Evolutionary conservation across 352 stramenopile species (phyloP).

Genomic region (Peronosclerospora sorghi): DNA sequence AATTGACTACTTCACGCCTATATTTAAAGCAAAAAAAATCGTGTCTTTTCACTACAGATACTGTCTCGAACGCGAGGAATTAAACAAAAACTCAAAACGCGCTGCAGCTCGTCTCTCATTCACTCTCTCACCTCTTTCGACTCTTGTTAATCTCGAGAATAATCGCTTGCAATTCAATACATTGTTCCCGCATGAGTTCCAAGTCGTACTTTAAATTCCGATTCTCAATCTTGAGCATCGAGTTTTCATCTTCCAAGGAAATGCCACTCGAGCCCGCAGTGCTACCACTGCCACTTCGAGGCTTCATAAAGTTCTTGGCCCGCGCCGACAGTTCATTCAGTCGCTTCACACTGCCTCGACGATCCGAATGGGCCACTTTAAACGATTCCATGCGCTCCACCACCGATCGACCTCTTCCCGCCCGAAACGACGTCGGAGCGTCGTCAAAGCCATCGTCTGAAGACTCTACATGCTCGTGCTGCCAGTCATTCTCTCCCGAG

Average conservation of each 20-base stretch:
- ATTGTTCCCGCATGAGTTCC: conserved; percentile 83
- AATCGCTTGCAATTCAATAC: conserved; percentile 79
- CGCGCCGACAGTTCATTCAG: conserved; percentile 63
- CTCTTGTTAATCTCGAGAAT: conserved; percentile 87
- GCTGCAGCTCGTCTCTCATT: too few species aligned
- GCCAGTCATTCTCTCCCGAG: conserved; percentile 10
- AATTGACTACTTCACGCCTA: too few species aligned
- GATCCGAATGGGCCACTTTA: conserved; percentile 27
- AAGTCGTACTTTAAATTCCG: conserved; percentile 82
- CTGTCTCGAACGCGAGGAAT: neutral
- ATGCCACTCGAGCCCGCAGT: conserved; percentile 58
- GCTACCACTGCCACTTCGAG: conserved; percentile 46
- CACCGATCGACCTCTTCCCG: conserved; percentile 31
- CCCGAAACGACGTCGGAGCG: conserved; percentile 21
- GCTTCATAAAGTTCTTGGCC: conserved; percentile 63
- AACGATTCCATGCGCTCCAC: conserved; percentile 59
- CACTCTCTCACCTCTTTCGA: conserved; percentile 64
- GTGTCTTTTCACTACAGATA: conserved; percentile 2
- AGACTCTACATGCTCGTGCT: conserved; percentile 24
- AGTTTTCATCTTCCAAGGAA: conserved; percentile 74
- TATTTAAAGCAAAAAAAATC: neutral
- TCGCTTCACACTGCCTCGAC: conserved; percentile 50
- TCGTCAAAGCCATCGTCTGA: conserved; percentile 49
- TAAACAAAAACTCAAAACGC: too few species aligned
- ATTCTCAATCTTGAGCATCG: conserved; percentile 83